phyloP scores from a whole-genome alignment of 2,329 filamentous ascomycete genomes.

The Herpotrichia juniperi region DNA sequence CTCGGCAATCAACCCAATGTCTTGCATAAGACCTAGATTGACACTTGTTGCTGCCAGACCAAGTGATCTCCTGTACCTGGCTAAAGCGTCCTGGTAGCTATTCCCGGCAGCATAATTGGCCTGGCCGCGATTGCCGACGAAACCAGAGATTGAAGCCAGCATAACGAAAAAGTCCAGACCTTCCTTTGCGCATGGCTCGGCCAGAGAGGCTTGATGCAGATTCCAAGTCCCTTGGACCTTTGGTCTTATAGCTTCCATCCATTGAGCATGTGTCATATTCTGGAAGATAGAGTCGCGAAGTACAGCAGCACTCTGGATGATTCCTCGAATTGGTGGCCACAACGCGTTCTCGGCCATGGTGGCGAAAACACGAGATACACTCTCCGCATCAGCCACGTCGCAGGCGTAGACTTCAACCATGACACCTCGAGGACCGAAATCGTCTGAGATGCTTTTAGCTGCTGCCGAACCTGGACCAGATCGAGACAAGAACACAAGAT shows the following conservation, averaged over 20 bases:
- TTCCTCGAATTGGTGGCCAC: too few relatives aligned
- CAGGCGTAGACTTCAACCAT: not conserved
- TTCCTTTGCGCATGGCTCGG: too few relatives aligned
- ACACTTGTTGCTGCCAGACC: not conserved
- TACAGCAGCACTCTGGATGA: too few relatives aligned
- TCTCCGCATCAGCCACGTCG: not conserved
- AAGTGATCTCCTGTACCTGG: not conserved
- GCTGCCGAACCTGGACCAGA: not conserved
- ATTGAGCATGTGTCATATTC: constrained; percentile 6
- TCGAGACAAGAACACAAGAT: constrained; percentile 6
- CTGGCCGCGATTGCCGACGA: constrained; percentile 11
- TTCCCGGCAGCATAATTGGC: constrained; percentile 17
- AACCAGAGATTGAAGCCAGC: constrained; percentile 9
- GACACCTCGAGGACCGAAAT: not conserved
- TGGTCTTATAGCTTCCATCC: not conserved
- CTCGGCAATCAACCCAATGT: constrained; percentile 4
- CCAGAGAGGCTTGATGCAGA: constrained; percentile 5
- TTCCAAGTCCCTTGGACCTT: constrained; percentile 33
- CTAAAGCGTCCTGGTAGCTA: constrained; percentile 5
- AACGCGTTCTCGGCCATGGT: too few relatives aligned
- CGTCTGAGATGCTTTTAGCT: not conserved
- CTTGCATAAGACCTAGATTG: constrained; percentile 1
- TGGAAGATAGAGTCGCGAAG: constrained; percentile 1
- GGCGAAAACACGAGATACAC: too few relatives aligned
- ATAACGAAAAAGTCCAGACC: constrained; percentile 18